Evolutionary conservation across 2,329 filamentous ascomycete genomes (phyloP), one percentile per base, ranked within the genome.

Genomic region (Elsinoe australis): DNA sequence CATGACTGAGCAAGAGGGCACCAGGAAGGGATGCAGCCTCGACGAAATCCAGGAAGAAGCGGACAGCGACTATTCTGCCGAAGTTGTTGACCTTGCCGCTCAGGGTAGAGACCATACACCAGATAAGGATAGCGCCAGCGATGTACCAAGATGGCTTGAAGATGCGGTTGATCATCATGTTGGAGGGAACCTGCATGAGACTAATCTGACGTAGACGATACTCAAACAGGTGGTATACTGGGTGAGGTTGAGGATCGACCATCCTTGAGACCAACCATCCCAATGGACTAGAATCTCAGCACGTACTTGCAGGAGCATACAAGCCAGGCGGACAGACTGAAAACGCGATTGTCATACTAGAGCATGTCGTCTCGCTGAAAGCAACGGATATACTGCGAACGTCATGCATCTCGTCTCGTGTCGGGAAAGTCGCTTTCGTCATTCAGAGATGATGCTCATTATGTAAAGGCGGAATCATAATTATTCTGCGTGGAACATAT

Each of bases 141-240:
- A 69, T 57, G 49, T 68, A 69, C n/a, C 67, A 54, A 58, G 15
- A 62, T 1, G 67, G 67, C 18, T 58, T 58, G 10, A 61, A 61
- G 1, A 64, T 66, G 39, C 66, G 63, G 39, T 66, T 69, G 44
- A 73, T 60, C 33, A 72, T 61, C 51, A 72, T 62, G 51, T 73
- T 73, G 1, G 66, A 70, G 0, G 72, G 72, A 3, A 74, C 58
- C 24, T 44, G 18, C 33, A 38, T 36, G 6, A 72, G 69, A 49
- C 75, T 64, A 52, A 77, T 1, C 75, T 72, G 6, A 75, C 73
- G 59, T 83, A 84, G 14, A 85, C 65, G 48, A 85, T 83, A 4
- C 65, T 69, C 12, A 71, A 57, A 12, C 65, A 67, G 17, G 62
- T 73, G 34, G 12, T 7, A 59, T 85, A 85, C 60, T 85, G 69